Evolutionary conservation across 2,329 filamentous ascomycete species (phyloP).

Genomic region (Cladosporium velox): DNA sequence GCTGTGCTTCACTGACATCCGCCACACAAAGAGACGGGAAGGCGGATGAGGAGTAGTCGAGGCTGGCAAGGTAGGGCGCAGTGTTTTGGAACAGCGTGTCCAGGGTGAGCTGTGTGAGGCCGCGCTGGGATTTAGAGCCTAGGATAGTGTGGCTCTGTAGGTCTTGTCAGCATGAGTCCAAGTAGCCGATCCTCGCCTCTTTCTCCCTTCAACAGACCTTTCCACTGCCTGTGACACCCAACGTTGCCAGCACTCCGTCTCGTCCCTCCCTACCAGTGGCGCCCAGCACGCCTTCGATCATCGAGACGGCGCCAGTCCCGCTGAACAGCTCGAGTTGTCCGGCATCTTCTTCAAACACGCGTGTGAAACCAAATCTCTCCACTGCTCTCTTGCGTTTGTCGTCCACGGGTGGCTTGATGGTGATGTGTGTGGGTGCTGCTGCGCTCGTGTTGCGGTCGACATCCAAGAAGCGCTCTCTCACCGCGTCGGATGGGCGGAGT

Average conservation of each 20-base stretch:
- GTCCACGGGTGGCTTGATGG: constrained; percentile 66
- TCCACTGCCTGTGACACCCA: constrained; percentile 93
- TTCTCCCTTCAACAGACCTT: constrained; percentile 62
- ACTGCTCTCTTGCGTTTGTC: constrained; percentile 82
- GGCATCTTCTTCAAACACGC: constrained; percentile 85
- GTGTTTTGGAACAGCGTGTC: constrained; percentile 87
- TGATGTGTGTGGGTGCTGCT: constrained; percentile 50
- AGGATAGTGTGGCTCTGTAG: constrained; percentile 89
- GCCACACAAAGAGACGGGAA: constrained; percentile 74
- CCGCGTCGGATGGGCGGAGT: constrained; percentile 55
- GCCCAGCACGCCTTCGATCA: constrained; percentile 80
- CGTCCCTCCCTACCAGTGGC: constrained; percentile 73
- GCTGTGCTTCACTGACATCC: constrained; percentile 77
- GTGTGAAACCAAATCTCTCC: constrained; percentile 92
- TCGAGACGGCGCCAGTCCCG: constrained; percentile 69
- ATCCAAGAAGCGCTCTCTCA: constrained; percentile 70
- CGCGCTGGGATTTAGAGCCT: constrained; percentile 81
- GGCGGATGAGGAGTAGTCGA: constrained; percentile 56
- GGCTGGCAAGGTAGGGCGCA: constrained; percentile 68
- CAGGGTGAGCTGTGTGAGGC: constrained; percentile 86
- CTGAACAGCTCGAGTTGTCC: constrained; percentile 85
- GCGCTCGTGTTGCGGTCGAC: constrained; percentile 51
- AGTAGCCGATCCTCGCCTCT: not conserved
- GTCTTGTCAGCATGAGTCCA: constrained; percentile 17
- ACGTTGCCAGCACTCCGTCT: constrained; percentile 85